Evolutionary conservation across 371 early-diverging fungal genomes (phyloP), one percentile per base, ranked within the genome.

Genomic region (Phascolomyces articulosus): DNA sequence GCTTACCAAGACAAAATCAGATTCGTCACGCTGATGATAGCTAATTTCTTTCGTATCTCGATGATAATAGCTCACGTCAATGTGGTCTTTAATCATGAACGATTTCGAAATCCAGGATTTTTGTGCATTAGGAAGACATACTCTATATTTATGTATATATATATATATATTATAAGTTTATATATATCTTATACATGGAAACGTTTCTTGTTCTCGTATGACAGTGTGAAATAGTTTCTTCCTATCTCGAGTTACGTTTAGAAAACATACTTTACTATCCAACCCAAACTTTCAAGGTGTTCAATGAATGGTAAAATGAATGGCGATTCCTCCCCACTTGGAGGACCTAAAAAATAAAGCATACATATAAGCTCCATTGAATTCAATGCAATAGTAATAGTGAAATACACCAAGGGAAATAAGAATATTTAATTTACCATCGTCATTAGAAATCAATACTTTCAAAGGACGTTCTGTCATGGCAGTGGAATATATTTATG

Each of bases 101-200:
- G 81, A 73, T 57, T 78, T 80, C 26, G 78, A 69, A 27, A 80
- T 76, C 81, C 81, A 80, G n/a, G 78, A 78, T 51, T 78, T 80
- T 70, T 80, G 81, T 6, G 71, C 64, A 31, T 78, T 71, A 3
- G 81, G 81, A 27, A 80, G 64, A 44, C 72, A 73, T 8, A 78
- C 81, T 48, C 78, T 77, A 56, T 56, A 15, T 34, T 9, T 34
- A 6, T 9, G 34, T 34, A 34, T 34, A 9, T 34, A 6, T 2
- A 9, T 34, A 34, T 34, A 34, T 34, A 6, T 34, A 34, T 34
- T 44, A n/a, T 44, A 3, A 16, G 41, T 41, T 44, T 44, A 13
- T 44, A 4, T n/a, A n/a, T n/a, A n/a, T n/a, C n/a, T n/a, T n/a
- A n/a, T n/a, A n/a, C n/a, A n/a, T n/a, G n/a, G n/a, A n/a, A n/a